Evolutionary conservation across 257 asterid species (phyloP), one percentile per base, ranked within the genome.

Genomic region (Ajuga chamaepitys): DNA sequence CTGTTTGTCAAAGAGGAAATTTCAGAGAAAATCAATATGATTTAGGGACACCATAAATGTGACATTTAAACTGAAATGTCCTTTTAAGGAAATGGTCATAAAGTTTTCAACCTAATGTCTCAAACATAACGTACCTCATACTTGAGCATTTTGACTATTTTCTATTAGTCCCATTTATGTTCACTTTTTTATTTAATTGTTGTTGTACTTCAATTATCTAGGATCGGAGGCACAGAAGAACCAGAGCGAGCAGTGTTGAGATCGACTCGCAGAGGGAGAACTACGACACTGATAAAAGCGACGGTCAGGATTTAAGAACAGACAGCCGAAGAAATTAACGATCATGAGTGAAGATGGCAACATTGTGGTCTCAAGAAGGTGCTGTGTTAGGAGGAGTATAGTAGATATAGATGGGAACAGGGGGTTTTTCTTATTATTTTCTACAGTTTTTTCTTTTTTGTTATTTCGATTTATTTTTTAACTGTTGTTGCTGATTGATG

Each of bases 181-280:
- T 66, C 32, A 47, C 9, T 1, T 12, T 14, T 24, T 46, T 3
- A 35, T 58, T 4, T 58, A 53, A 63, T 20, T 26, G 7, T 62
- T 57, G 4, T 17, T 50, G 42, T 66, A 24, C 32, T 38, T 38
- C 11, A 21, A 55, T 66, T 25, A 38, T 64, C 9, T 61, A 93
- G 98, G 98, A 93, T 66, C 88, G 98, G 73, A 89, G 94, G 84
- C 88, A 82, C 67, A 74, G 96, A 74, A 85, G 72, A 78, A 66
- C 84, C 25, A 89, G 85, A 68, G 85, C 91, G 16, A 81, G 75
- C 53, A 84, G 91, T 79, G 75, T 34, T 4, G 96, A 87, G 77
- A 73, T 78, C 40, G 98, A 92, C 32, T 40, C 83, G 13, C 86
- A 85, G 55, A 64, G 70, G 38, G 85, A 80, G 14, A 89, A 65